Percentiles rank a stretch among this genome's conserved stretches.
These are phyloP conservation scores for Colletotrichum abscissum DNA, from an alignment of 2,329 filamentous ascomycete species.

Conservation along the genomic window DNA sequence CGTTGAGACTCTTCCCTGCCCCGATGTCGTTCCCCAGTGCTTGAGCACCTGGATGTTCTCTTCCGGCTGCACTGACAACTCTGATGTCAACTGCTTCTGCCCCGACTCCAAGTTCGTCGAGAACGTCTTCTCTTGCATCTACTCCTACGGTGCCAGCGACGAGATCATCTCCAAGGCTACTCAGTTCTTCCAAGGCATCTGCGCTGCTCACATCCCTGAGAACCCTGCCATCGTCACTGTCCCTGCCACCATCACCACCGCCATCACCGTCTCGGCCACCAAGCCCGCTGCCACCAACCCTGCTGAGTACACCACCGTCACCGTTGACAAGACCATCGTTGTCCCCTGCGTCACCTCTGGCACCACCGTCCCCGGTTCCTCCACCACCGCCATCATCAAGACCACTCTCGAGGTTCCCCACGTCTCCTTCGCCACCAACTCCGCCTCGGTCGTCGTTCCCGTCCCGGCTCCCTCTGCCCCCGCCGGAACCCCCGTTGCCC, in stretches of 20 bases:
- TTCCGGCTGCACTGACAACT: conserved; percentile 81
- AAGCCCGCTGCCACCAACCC: conserved; percentile 60
- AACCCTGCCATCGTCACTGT: conserved; percentile 90
- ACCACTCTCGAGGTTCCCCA: conserved; percentile 65
- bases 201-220: conserved; percentile 75
- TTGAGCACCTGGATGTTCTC: conserved; percentile 89
- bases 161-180: conserved; percentile 77
- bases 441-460: conserved; percentile 48
- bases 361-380: conserved; percentile 58
- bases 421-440: conserved; percentile 59
- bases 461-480: conserved; percentile 52
- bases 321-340: conserved; percentile 58
- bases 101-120: conserved; percentile 79
- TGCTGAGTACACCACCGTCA: conserved; percentile 63
- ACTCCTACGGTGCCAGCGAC: conserved; percentile 76
- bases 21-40: conserved; percentile 84
- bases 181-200: conserved; percentile 91
- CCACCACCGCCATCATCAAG: conserved; percentile 60
- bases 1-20: conserved; percentile 65
- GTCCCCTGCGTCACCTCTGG: conserved; percentile 61
- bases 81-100: conserved; percentile 88
- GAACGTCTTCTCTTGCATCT: conserved; percentile 84
- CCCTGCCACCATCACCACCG: conserved; percentile 72
- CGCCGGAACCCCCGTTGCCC: conserved; percentile 40
- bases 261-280: conserved; percentile 64